Evolutionary conservation across 2,329 filamentous ascomycete species (phyloP), one percentile per base, ranked within the genome.

Genomic region (Gnomoniopsis smithogilvyi): DNA sequence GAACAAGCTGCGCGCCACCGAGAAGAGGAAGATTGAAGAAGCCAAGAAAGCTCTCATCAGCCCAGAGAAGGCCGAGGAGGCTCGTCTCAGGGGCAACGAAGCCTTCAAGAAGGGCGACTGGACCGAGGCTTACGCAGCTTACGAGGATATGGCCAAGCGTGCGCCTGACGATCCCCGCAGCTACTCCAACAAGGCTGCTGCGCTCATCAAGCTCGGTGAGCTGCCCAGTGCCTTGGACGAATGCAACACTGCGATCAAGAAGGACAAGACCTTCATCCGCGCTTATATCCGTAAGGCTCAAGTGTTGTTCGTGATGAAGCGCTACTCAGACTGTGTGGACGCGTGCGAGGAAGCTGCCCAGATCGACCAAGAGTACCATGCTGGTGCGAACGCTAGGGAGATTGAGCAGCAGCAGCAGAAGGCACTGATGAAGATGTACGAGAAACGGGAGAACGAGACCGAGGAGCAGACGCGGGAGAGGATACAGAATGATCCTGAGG

Each of bases 71-170:
- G 95, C 95, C 22, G 95, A 99, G 70, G 91, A 96, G 80, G 93
- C 95, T 15, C 92, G 95, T 66, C 91, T 96, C 73, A 87, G 96
- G 61, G 95, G 95, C 48, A 97, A 97, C 77, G 86, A 91, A 75
- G 96, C 96, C 77, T 99, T 99, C 84, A 98, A 98, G 82, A 92
- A 92, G 68, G 88, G 85, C 34, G 93, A 99, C 76, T 98, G 93
- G 90, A 94, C 95, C 12, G 95, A 85, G 55, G 95, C 95, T 11
- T 93, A 99, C 30, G 92, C 92, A 48, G 92, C 94, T 1, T 99
- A 99, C 80, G 86, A 82, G 1, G 95, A 99, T 79, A 97, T 98
- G 93, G 90, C 90, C 75, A 97, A 97, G 84, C 92, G 95, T 60
- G 89, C 92, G 0, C 95, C 96, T 6, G 84, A 96, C 0, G 95